Percentiles rank a stretch among this genome's conserved stretches.
Evolutionary conservation across 495 filamentous ascomycete genomes (phyloP).

Genomic region (Saxophila tyrrhenica): DNA sequence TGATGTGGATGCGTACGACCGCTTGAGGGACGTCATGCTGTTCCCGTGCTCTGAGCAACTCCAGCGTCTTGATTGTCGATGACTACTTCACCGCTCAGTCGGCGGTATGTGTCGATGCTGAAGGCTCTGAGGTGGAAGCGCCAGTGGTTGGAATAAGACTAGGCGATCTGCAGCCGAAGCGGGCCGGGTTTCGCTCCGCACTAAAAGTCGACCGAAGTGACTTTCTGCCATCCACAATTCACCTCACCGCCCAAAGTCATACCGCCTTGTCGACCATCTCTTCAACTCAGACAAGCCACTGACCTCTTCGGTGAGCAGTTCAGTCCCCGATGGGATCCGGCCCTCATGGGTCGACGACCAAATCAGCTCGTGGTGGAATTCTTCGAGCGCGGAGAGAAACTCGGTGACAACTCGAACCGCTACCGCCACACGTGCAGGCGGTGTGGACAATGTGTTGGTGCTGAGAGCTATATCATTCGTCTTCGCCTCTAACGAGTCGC

Average conservation of each 20-base stretch:
- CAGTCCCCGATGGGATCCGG: not conserved
- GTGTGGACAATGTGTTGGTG: constrained; percentile 55
- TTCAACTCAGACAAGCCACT: not conserved
- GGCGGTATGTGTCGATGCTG: not conserved
- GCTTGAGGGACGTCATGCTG: constrained; percentile 76
- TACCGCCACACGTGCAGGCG: constrained; percentile 80
- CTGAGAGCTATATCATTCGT: not conserved
- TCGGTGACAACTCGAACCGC: constrained; percentile 74
- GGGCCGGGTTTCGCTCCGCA: too few species aligned
- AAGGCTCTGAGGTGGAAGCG: too few species aligned
- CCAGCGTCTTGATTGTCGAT: not conserved
- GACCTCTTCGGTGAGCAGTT: constrained; percentile 6
- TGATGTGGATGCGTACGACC: constrained; percentile 56
- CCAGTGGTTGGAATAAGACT: too few species aligned
- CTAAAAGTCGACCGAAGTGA: too few species aligned
- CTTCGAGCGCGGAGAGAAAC: constrained; percentile 70
- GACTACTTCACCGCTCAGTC: not conserved
- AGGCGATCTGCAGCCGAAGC: too few species aligned
- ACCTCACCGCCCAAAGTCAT: too few species aligned
- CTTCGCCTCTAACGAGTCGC: constrained; percentile 7
- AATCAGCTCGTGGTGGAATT: constrained; percentile 73
- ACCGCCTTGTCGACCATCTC: not conserved
- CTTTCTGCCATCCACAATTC: too few species aligned
- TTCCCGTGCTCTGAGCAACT: not conserved
- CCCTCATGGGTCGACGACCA: constrained; percentile 62